Base-by-base conservation (phyloP, 371 early-diverging fungal species). In the Saksenaea oblongispora region DNA sequence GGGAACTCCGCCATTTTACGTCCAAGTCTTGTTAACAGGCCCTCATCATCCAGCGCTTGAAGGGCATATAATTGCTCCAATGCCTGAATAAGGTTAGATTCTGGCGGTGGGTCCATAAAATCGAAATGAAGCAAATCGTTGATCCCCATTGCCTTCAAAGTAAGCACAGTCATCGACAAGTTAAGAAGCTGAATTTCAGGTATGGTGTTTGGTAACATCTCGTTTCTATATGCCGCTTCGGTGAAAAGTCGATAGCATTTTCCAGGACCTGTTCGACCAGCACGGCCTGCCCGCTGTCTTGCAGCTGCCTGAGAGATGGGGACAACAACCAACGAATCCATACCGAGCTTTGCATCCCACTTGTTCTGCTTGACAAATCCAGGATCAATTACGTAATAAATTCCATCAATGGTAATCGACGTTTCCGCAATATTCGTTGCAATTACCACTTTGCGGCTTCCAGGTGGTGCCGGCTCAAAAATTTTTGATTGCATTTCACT, bases 391-490 rank as follows among this genome's bases (percentile, higher is more conserved):
- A 99, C 99, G 71, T 98, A 99, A 65, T 91, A 95, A 59, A 99
- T 94, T 37, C 98, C 97, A 64, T 98, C 98, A 67, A 99, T 98
- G 1, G 99, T 99, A 58, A 99, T 91, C n/a, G 96, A 96, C 0
- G 99, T 99, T 75, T 99, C 99, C 24, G 98, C 98, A 73, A 99
- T 98, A 73, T 99, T 99, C 17, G 99, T 99, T 28, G 99, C 93
- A 66, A 99, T 90, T 36, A 99, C 96, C 13, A 97, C 90, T 77
- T 99, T 98, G 64, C 98, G 91, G 51, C 88, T 78, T 4, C 95
- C 95, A 1, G 92, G 90, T 34, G 96, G 95, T 7, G 98, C 89
- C 4, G 96, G 96, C 37, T 98, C 98, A 72, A 98, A 98, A 68
- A 98, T 97, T 61, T 84, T 84, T 34, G 91, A 88, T 82, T 96